Evolutionary conservation across 176 grass and related monocot species (phyloP).

Genomic region (Microstegium vimineum): DNA sequence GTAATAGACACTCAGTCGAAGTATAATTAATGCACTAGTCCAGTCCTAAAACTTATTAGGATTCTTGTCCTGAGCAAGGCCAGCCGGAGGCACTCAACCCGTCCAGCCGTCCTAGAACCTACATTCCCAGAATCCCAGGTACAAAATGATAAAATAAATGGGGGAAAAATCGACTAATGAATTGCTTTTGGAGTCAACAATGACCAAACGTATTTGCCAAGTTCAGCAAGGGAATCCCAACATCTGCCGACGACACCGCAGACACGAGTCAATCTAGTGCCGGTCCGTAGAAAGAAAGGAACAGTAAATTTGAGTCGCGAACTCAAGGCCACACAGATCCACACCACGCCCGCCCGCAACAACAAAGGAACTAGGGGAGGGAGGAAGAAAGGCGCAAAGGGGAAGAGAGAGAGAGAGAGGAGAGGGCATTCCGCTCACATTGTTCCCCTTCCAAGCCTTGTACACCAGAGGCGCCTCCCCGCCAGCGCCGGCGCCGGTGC

Average conservation of each 20-base stretch:
- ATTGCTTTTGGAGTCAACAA: background rate
- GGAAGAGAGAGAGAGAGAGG: background rate
- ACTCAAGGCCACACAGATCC: constrained; percentile 37
- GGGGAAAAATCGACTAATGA: background rate
- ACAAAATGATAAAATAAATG: constrained; percentile 27
- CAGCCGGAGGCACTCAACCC: background rate
- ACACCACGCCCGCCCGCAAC: constrained; percentile 7
- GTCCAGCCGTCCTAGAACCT: constrained; percentile 22
- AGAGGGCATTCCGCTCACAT: constrained; percentile 39
- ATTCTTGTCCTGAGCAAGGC: constrained; percentile 12
- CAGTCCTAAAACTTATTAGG: background rate
- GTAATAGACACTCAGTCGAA: background rate
- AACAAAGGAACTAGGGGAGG: background rate
- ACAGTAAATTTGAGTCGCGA: background rate
- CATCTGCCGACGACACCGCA: background rate
- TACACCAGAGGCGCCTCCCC: constrained; percentile 42
- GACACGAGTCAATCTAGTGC: background rate
- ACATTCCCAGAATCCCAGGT: constrained; percentile 15
- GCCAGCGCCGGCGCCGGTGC: constrained; percentile 11
- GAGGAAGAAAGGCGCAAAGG: background rate
- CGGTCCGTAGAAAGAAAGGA: background rate
- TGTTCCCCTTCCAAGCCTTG: constrained; percentile 58
- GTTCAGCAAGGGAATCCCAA: constrained; percentile 6
- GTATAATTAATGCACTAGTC: constrained; percentile 24
- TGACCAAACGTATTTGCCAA: background rate